phyloP scores from a whole-genome alignment of 108 stramenopile genomes.

The Cylindrotheca closterium region DNA sequence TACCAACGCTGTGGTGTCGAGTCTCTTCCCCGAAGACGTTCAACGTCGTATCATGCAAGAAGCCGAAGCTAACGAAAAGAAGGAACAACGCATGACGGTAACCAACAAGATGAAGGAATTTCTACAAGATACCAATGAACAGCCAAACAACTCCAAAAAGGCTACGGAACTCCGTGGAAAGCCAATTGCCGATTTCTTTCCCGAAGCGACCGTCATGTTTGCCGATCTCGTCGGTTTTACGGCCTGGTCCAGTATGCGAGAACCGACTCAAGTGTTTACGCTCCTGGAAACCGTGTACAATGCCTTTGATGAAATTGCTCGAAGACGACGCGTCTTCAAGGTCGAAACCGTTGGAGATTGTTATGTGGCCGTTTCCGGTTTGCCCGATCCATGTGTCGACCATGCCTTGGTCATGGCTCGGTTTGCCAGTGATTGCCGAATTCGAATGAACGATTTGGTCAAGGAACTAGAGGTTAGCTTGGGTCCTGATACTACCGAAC shows the following conservation, averaged over 20 bases:
- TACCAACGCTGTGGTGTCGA: conserved; percentile 26
- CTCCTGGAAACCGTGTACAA: conserved; percentile 36
- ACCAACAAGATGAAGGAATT: not conserved
- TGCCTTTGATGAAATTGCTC: conserved; percentile 42
- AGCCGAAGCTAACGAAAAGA: not conserved
- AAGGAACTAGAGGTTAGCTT: conserved; percentile 2
- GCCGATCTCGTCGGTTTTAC: conserved; percentile 27
- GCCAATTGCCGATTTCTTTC: conserved; percentile 27
- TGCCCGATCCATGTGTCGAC: conserved; percentile 26
- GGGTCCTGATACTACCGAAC: conserved; percentile 9
- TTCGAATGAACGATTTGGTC: not conserved
- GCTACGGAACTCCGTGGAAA: not conserved
- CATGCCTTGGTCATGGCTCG: conserved; percentile 52
- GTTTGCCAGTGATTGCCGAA: conserved; percentile 40
- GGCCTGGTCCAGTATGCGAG: conserved; percentile 27
- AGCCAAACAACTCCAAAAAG: not conserved
- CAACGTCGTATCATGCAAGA: conserved; percentile 20
- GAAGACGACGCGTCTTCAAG: conserved; percentile 44
- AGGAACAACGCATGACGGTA: not conserved
- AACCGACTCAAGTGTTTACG: conserved; percentile 29
- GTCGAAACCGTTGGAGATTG: conserved; percentile 56
- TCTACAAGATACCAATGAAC: not conserved
- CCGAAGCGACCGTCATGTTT: conserved; percentile 37
- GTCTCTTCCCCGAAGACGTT: conserved; percentile 36
- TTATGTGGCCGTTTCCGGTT: conserved; percentile 15